Base-by-base conservation (phyloP, 805 yeast genomes). In the Suhomyces vadensis region DNA sequence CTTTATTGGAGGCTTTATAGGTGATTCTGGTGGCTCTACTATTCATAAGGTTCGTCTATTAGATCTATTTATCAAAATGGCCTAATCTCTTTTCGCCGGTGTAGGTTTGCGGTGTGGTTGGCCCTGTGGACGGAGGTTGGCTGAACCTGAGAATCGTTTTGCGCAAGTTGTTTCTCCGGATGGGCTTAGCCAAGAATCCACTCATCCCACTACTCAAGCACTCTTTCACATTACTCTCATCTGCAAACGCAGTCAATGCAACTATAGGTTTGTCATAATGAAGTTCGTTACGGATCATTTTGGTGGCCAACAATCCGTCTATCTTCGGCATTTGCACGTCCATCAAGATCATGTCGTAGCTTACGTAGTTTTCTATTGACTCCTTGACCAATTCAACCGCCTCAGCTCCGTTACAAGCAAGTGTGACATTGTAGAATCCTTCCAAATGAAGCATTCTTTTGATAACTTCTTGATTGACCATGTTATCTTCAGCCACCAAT, bases 261-360 rank as follows among this genome's bases (percentile, higher is more conserved):
- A 92, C 94, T 46, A 94, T 90, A 0, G 97, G 97, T 5, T 78
- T 77, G 1, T 60, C 59, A 57, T 78, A 87, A 4, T 75, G 68
- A 47, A 86, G 62, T 35, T 85, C 82, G 13, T 71, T 65, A 36
- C 97, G 73, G 26, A 92, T 85, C 56, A 77, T 73, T 48, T 72
- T 79, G 0, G 98, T 90, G 0, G 97, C 96, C 20, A 81, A 72
- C 23, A 91, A 67, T 2, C 99, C 99, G 61, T 92, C 97, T 52
- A 90, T 74, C 55, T 81, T 83, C 4, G 98, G 98, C 98, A 91
- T 92, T 65, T 92, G 97, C 41, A 92, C 95, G 64, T 92, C 99
- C 99, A 92, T 92, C 59, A 92, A 87, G 1, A 94, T 80, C 42
- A 92, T 65, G 60, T 88, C 92, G 60, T 74, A 89, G 11, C 61